Evolutionary conservation across 768 basidiomycete genomes (phyloP).

Genomic region (Terana coerulea): DNA sequence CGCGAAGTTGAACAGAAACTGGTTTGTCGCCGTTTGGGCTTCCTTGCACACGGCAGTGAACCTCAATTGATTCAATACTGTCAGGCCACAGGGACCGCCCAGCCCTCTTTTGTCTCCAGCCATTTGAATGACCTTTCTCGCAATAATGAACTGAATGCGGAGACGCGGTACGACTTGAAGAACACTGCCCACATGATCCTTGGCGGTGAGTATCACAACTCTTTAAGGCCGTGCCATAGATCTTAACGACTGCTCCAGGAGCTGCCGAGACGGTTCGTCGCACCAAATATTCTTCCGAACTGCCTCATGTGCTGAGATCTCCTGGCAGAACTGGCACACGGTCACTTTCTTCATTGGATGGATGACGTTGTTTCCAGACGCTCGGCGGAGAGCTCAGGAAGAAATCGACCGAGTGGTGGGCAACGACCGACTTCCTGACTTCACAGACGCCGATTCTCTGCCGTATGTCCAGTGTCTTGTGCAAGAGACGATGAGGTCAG

Average conservation of each 20-base stretch:
- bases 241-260: not conserved
- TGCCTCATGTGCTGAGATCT: not conserved
- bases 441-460: constrained; percentile 20
- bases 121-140: not conserved
- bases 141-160: not conserved
- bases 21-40: not conserved
- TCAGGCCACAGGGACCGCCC: not conserved
- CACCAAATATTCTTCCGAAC: not conserved
- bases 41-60: not conserved
- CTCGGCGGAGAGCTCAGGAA: constrained; percentile 21
- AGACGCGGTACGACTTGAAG: not conserved
- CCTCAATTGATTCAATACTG: no score
- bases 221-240: no score
- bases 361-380: not conserved
- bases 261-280: not conserved
- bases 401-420: constrained; percentile 24
- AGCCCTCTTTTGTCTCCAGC: not conserved
- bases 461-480: constrained; percentile 23
- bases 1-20: not conserved
- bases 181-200: not conserved
- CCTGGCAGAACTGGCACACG: not conserved
- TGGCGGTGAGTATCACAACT: not conserved
- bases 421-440: constrained; percentile 23
- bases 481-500: not conserved
- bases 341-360: not conserved